Evolutionary conservation across 2,329 filamentous ascomycete species (phyloP).

Genomic region (Phaeophleospora eucalypticola): DNA sequence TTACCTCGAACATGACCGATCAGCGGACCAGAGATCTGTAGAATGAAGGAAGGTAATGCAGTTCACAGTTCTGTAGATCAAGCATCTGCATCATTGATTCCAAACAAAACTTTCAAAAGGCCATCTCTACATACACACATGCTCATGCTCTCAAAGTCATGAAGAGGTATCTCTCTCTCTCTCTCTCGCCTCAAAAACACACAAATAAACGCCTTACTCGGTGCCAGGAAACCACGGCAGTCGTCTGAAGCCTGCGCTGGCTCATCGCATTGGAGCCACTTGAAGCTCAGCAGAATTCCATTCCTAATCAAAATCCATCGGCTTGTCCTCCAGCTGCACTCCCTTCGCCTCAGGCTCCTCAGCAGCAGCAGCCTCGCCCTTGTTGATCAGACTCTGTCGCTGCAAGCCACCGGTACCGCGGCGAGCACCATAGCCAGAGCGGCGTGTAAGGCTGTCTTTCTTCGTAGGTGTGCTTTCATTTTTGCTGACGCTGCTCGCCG

Average conservation of each 20-base stretch:
- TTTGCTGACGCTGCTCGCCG: constrained; percentile 7
- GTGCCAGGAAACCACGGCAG: too few species aligned
- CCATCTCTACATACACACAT: constrained; percentile 5
- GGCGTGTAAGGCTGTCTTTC: constrained; percentile 19
- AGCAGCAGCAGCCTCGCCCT: constrained; percentile 24
- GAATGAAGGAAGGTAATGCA: too few species aligned
- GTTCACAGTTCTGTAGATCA: too few species aligned
- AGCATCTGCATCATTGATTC: constrained; percentile 2
- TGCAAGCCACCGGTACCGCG: constrained; percentile 42
- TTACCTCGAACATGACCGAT: too few species aligned
- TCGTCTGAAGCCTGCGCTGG: too few species aligned
- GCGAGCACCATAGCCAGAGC: constrained; percentile 14
- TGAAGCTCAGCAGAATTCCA: constrained; percentile 18
- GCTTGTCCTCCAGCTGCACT: constrained; percentile 68
- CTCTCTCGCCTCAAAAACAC: too few species aligned
- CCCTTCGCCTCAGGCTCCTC: constrained; percentile 43
- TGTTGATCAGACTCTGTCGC: constrained; percentile 32
- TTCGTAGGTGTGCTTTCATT: constrained; percentile 19
- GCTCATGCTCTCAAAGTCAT: neutral
- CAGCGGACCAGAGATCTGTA: neutral
- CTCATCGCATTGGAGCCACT: neutral
- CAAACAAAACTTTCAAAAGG: too few species aligned
- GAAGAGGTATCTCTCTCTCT: neutral
- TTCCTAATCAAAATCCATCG: constrained; percentile 66
- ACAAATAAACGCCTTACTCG: too few species aligned